These are phyloP conservation scores for Penicillium simplicissimum DNA, from an alignment of 495 filamentous ascomycete species.

Conservation along the genomic window DNA sequence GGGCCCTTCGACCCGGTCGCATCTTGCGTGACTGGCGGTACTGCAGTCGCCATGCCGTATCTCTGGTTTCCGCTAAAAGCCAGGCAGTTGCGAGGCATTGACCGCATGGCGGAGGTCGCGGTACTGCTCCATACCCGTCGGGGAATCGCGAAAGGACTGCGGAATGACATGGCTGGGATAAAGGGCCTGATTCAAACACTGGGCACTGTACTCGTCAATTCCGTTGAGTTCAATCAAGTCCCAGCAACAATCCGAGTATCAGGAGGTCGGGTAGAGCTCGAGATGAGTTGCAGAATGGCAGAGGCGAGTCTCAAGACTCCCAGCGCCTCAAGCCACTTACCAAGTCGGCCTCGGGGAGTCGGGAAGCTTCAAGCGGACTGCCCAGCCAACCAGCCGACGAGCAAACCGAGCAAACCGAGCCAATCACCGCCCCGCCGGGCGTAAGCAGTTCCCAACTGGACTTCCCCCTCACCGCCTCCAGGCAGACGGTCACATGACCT, in stretches of 20 bases:
- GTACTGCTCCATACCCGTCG: conserved; percentile 34
- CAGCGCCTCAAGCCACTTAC: neutral
- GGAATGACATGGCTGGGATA: conserved; percentile 38
- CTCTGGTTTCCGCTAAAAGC: conserved; percentile 29
- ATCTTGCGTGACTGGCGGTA: conserved; percentile 75
- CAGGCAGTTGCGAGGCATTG: conserved; percentile 26
- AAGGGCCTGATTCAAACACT: neutral
- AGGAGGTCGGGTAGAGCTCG: neutral
- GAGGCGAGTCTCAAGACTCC: neutral
- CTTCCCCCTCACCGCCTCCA: neutral
- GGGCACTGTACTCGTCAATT: neutral
- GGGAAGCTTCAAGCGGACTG: conserved; percentile 4
- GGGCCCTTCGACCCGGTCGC: conserved; percentile 61
- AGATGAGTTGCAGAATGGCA: neutral
- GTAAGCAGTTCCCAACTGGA: conserved; percentile 29
- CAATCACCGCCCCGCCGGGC: conserved; percentile 29
- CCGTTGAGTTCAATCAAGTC: neutral
- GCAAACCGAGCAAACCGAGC: neutral
- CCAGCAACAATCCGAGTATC: neutral
- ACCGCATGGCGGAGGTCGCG: conserved; percentile 20
- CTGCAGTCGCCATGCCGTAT: conserved; percentile 61
- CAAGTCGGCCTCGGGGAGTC: conserved; percentile 4
- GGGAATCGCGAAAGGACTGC: conserved; percentile 33
- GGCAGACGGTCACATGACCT: conserved; percentile 39
- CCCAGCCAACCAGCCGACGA: neutral